Base-by-base conservation (phyloP, 1,284 basidiomycete species). In the Papiliotrema fonsecae region DNA sequence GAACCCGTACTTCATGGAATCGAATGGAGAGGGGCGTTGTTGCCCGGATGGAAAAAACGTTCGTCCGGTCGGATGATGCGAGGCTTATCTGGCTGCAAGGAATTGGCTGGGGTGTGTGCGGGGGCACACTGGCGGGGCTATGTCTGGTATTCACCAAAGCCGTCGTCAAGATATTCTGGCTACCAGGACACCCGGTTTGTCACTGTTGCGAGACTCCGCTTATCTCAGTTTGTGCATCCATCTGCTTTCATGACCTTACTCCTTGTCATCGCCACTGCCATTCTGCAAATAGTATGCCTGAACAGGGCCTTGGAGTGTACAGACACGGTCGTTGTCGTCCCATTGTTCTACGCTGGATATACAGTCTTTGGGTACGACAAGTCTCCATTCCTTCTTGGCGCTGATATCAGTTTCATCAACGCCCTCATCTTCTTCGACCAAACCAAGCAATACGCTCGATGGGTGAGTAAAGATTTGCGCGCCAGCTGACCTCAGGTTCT, bases 61-160 rank as follows among this genome's bases (percentile, higher is more conserved):
- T 85, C 2, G 82, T 80, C 19, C 77, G 84, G 4, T 84, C 87
- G 54, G 84, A 86, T 57, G 91, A 96, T 62, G 84, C 81, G 58
- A 82, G 84, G 39, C 76, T 96, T 40, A 83, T 84, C 4, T 94
- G 89, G 86, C 84, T 88, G 14, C 79, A 92, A 40, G 92, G 91
- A 6, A 87, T 96, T 43, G 86, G 85, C 0, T 97, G 91, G 91
- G 86, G 88, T 2, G 89, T 88, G 50, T 84, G 83, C 47, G 91
- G 91, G 26, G 92, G 92, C 6, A 84, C 87, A 28, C 76, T 97
- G 27, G 89, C 89, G 1, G 92, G 92, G 2, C 84, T 85, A 36
- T 86, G 83, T 72, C 77, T 97, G 42, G 88, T 97, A 2, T 93
- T 96, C 64, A 90, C 92, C 1, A 94, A 94, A 70, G 87, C 86